Evolutionary conservation across 148 eudicot genomes (phyloP).

Genomic region (Chenopodium quinoa): DNA sequence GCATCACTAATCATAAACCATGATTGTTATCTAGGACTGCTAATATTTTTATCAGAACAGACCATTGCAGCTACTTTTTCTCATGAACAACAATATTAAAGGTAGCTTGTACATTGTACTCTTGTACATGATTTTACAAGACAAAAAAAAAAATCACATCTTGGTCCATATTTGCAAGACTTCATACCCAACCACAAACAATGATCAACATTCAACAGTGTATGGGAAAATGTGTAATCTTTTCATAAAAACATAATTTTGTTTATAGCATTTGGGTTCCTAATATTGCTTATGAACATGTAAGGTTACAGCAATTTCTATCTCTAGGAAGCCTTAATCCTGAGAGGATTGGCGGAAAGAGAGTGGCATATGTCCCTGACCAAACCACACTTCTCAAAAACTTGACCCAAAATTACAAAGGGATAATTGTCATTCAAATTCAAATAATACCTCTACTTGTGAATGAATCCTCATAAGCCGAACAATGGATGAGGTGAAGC

Average conservation of each 20-base stretch:
- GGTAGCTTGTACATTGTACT: not conserved
- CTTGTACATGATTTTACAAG: not conserved
- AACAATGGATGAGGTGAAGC: constrained; percentile 67
- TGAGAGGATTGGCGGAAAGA: not conserved
- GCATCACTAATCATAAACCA: not conserved
- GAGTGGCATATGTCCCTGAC: not conserved
- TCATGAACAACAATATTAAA: not conserved
- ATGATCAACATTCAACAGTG: not conserved
- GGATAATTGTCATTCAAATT: not conserved
- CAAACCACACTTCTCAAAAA: not conserved
- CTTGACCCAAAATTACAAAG: not conserved
- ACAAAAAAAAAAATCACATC: no score
- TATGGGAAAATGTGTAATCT: not conserved
- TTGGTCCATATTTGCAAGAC: not conserved
- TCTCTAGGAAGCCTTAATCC: not conserved
- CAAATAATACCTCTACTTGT: constrained; percentile 48
- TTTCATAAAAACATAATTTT: not conserved
- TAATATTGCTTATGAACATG: not conserved
- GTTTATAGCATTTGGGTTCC: not conserved
- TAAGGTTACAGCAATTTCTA: not conserved
- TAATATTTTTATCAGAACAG: not conserved
- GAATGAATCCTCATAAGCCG: constrained; percentile 67
- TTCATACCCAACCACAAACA: not conserved
- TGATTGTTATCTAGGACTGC: not conserved
- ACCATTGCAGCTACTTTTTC: not conserved